Evolutionary conservation across 2,329 filamentous ascomycete genomes (phyloP), one percentile per base, ranked within the genome.

Genomic region (Penicillium sp.): DNA sequence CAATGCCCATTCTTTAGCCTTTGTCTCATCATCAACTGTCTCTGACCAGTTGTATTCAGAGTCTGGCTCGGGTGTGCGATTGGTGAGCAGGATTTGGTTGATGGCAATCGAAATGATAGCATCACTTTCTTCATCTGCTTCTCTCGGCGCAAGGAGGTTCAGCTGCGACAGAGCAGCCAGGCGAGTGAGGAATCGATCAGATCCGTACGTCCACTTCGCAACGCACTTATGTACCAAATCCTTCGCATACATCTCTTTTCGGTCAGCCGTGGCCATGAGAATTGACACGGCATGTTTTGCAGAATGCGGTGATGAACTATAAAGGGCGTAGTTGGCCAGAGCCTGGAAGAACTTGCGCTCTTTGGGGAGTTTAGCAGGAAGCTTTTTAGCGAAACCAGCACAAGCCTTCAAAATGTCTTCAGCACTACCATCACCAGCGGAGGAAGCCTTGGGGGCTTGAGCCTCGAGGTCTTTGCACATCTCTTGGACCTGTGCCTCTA

Each of bases 271-370:
- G 36, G 90, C 87, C 75, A 96, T 85, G 53, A 99, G 81, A 62
- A 99, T 92, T 29, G 91, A 92, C 48, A 97, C 87, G 0, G 94
- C 94, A 76, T 97, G 92, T 75, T 99, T 99, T 23, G 93, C 91
- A 9, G 91, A 90, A 70, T 88, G 87, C 11, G 90, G 84, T 2
- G 92, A 93, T 25, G 84, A 84, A 23, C 93, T 93, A 68, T 90
- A 89, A 21, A 93, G 81, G 1, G 92, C 90, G 72, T 94, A 97
- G 65, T 85, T 88, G 59, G 88, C 86, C 72, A 99, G 82, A 1
- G 91, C 88, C 68, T 94, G 87, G 33, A 86, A 81, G 66, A 97
- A 93, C 63, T 89, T 90, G 55, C 88, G 86, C 60, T 96, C 90
- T 58, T 86, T 84, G 1, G 90, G 90, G 52, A 99, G 84, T 59